Evolutionary conservation across 2,329 filamentous ascomycete genomes (phyloP).

Genomic region (Aureobasidium sp.): DNA sequence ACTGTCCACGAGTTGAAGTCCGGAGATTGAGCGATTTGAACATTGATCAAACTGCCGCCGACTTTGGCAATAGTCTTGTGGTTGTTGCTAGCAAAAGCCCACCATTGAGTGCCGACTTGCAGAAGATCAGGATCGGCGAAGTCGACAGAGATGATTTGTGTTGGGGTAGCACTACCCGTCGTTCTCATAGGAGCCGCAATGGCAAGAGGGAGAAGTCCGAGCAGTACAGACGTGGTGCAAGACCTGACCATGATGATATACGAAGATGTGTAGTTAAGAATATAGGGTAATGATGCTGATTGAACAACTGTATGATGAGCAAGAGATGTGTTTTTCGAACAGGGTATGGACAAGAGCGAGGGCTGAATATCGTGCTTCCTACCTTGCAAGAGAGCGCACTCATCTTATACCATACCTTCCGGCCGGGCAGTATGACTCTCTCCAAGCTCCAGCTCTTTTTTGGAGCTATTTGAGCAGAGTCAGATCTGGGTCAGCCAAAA

Average conservation of each 20-base stretch:
- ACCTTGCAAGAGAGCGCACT: neutral
- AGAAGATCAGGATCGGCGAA: constrained; percentile 32
- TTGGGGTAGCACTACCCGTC: neutral
- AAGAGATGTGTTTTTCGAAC: neutral
- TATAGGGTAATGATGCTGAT: neutral
- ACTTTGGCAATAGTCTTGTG: constrained; percentile 20
- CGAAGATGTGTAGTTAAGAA: neutral
- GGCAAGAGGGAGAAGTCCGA: neutral
- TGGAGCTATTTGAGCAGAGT: neutral
- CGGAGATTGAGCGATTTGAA: constrained; percentile 28
- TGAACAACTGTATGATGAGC: no score
- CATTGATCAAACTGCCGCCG: constrained; percentile 22
- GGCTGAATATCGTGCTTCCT: neutral
- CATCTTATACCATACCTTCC: neutral
- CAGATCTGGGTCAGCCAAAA: neutral
- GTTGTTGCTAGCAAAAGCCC: constrained; percentile 31
- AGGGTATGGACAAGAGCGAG: neutral
- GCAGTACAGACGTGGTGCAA: neutral
- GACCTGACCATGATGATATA: neutral
- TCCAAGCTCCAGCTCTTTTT: neutral
- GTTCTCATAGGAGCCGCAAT: neutral
- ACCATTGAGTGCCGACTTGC: constrained; percentile 26
- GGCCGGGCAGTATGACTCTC: neutral
- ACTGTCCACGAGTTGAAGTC: constrained; percentile 27
- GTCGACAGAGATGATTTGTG: constrained; percentile 15